Conservation (phyloP, 2,329 filamentous ascomycete genomes). For the Xylaria sp. region DNA sequence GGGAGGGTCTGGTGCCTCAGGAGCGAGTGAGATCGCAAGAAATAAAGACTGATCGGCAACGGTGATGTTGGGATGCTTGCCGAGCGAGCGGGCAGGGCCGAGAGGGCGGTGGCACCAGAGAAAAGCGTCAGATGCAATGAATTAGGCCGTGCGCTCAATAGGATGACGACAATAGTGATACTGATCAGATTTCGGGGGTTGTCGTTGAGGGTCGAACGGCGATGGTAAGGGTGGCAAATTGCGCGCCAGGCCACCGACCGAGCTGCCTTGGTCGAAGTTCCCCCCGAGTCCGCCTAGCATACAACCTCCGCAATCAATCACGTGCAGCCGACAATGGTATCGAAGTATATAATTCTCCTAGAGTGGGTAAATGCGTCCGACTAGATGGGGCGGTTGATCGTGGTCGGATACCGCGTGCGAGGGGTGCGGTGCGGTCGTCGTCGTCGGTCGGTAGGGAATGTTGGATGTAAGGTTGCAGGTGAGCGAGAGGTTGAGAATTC, state of each 20-base stretch:
- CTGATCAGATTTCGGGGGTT: background rate
- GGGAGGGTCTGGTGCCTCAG: conserved; percentile 18
- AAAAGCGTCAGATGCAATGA: background rate
- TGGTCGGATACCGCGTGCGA: conserved; percentile 3
- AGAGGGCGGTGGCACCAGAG: conserved; percentile 9
- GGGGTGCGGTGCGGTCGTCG: conserved; percentile 1
- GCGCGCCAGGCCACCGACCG: conserved; percentile 48
- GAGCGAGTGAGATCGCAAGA: conserved; percentile 17
- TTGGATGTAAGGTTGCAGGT: conserved; percentile 4
- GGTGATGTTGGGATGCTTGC: background rate
- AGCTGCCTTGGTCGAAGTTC: conserved; percentile 42
- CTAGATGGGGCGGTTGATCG: conserved; percentile 1
- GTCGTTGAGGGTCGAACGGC: background rate
- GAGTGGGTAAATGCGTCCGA: conserved; percentile 2
- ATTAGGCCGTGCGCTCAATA: conserved; percentile 8
- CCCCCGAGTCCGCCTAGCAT: conserved; percentile 45
- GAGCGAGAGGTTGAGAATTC: conserved; percentile 26
- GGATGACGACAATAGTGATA: background rate
- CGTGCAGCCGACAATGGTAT: conserved; percentile 12
- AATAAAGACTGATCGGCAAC: conserved; percentile 15
- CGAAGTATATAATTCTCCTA: conserved; percentile 2
- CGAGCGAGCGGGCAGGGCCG: background rate
- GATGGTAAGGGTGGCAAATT: conserved; percentile 42
- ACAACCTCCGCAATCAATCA: conserved; percentile 34
- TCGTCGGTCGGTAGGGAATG: conserved; percentile 17